Base-by-base conservation (phyloP, 2,329 filamentous ascomycete species). In the Monosporascus ibericus region DNA sequence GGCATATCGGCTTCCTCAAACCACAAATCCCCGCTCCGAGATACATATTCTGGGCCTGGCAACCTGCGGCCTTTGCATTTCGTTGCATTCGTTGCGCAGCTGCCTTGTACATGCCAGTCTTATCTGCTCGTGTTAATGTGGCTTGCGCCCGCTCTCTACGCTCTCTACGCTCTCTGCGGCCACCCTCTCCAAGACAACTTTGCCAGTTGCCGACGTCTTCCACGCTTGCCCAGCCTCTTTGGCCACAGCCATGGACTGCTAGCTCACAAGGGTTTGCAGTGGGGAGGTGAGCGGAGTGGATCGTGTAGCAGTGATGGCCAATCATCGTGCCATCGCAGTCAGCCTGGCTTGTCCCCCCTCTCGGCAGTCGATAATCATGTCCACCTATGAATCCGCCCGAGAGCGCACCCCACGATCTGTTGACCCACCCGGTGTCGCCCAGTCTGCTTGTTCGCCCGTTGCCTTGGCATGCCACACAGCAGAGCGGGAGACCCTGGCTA, bases 401-500 rank as follows among this genome's bases (percentile, higher is more conserved):
- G 63, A 64, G 64, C 65, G 57, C 60, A 66, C 64, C 66, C 65
- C 64, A 66, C 63, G 63, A 65, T 64, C 62, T 51, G 51, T 58
- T 52, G 55, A 24, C 52, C 57, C 57, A 58, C 55, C 58, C 52
- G 55, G 54, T 49, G 51, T 42, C 52, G 50, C 55, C 57, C 53
- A 59, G 55, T 52, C 59, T 61, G 55, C 55, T 58, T 60, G 58
- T 57, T 62, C 56, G 59, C 59, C 61, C 59, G 61, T 66, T 63
- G 56, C 59, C 58, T 58, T 55, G 63, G 62, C 61, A 64, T 63
- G 60, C 58, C 27, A 27, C 59, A 64, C 62, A 55, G 60, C 59
- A 62, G 57, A 58, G 57, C 60, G 65, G 63, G 65, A 63, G 62
- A 61, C 61, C 66, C 68, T 63, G 68, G 66, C 65, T 74, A 72